Evolutionary conservation across 345 rosid species (phyloP).

Genomic region (Cardamine chenopodiifolia): DNA sequence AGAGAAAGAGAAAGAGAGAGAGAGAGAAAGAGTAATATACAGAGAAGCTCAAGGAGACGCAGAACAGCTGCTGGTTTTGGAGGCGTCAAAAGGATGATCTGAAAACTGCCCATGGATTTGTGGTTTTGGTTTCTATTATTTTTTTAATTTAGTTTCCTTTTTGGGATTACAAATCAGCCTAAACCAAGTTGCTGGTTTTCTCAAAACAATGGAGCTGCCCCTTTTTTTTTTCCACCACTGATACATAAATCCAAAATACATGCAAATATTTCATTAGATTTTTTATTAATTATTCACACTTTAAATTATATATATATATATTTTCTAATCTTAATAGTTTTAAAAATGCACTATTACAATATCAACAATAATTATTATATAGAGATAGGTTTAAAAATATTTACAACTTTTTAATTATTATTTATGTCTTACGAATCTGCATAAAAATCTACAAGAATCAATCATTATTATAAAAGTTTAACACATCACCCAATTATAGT

Average conservation of each 20-base stretch:
- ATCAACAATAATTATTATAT: neutral
- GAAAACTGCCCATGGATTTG: conserved; percentile 72
- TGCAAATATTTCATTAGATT: neutral
- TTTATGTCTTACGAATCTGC: neutral
- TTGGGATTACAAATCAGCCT: conserved; percentile 19
- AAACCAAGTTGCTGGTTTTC: conserved; percentile 42
- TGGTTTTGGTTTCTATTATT: conserved; percentile 39
- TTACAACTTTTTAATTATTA: neutral
- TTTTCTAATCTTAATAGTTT: neutral
- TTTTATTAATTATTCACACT: neutral
- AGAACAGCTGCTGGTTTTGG: conserved; percentile 55
- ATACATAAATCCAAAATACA: neutral
- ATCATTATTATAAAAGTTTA: neutral
- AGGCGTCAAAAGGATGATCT: conserved; percentile 23
- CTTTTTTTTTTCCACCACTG: neutral
- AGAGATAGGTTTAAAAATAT: neutral
- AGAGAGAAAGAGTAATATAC: conserved; percentile 21
- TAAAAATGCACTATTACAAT: neutral
- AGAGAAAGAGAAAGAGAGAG: no score
- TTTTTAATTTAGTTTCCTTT: conserved; percentile 7
- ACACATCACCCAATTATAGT: neutral
- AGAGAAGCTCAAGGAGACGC: conserved; percentile 30
- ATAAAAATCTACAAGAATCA: neutral
- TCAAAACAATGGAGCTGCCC: conserved; percentile 28
- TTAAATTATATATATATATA: neutral